A percentile compares a stretch with the other conserved stretches of the same genome.
phyloP scores from a whole-genome alignment of 805 yeast species.

The Saccharomycopsis sp. region DNA sequence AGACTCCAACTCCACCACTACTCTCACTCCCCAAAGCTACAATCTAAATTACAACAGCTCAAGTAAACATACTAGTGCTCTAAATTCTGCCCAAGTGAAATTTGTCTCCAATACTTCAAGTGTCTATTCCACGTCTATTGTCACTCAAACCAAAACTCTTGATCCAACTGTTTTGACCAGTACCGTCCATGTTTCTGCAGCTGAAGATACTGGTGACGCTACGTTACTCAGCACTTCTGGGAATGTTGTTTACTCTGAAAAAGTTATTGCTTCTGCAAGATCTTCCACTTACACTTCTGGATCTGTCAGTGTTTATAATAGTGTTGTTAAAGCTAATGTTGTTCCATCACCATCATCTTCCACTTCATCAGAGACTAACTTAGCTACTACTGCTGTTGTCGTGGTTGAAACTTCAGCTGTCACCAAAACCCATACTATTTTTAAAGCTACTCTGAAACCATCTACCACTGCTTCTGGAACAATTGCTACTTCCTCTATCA shows the following conservation, averaged over 20 bases:
- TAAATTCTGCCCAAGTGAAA: no score
- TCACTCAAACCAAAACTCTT: conserved; percentile 1
- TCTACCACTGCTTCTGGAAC: conserved; percentile 6
- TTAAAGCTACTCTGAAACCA: conserved; percentile 7
- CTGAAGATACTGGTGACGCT: not conserved
- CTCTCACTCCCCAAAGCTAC: no score
- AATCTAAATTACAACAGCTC: no score
- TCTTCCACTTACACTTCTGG: not conserved
- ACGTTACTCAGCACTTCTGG: conserved; percentile 5
- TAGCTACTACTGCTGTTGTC: conserved; percentile 5
- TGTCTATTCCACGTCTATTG: not conserved
- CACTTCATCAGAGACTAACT: not conserved
- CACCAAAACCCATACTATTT: conserved; percentile 12
- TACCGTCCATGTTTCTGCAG: conserved; percentile 1
- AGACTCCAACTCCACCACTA: no score
- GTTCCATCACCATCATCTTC: no score
- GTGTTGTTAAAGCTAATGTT: no score
- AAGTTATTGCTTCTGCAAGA: not conserved
- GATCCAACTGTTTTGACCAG: not conserved
- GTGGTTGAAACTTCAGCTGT: conserved; percentile 2
- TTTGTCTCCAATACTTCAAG: not conserved
- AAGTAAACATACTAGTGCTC: no score
- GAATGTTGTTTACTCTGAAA: conserved; percentile 10
- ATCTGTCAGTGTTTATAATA: not conserved
- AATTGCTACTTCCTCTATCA: conserved; percentile 1